Conservation (phyloP, 1,284 basidiomycete genomes). For the Lignosus rhinocerotis region DNA sequence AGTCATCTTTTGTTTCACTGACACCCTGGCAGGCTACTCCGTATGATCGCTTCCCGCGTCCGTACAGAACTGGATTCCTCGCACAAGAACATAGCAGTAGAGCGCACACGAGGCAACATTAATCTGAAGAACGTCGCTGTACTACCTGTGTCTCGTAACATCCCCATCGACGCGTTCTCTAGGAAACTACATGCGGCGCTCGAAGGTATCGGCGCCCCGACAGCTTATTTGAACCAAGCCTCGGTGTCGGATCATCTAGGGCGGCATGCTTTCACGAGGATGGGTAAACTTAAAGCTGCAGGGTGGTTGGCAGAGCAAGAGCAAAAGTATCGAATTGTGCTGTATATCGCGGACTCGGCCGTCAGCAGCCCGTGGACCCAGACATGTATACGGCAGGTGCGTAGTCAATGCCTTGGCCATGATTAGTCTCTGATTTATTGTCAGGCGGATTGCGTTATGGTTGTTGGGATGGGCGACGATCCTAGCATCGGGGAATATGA, state of each 20-base stretch:
- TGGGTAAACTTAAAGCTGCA: slow-evolving; percentile 92
- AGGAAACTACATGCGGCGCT: slow-evolving; percentile 85
- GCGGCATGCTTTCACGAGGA: slow-evolving; percentile 88
- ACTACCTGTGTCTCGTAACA: slow-evolving; percentile 76
- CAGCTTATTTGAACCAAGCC: slow-evolving; percentile 89
- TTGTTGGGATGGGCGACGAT: slow-evolving; percentile 95
- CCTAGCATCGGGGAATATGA: slow-evolving; percentile 91
- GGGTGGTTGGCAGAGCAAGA: slow-evolving; percentile 96
- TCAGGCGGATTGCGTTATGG: slow-evolving; percentile 93
- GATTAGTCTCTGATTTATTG: not conserved
- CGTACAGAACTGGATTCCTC: slow-evolving; percentile 77
- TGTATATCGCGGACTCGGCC: slow-evolving; percentile 93
- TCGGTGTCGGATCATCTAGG: slow-evolving; percentile 89
- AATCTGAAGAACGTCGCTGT: slow-evolving; percentile 95
- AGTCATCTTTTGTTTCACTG: not conserved
- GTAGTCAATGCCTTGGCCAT: slow-evolving; percentile 16
- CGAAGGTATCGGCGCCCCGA: slow-evolving; percentile 86
- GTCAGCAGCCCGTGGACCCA: slow-evolving; percentile 96
- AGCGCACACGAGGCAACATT: slow-evolving; percentile 77
- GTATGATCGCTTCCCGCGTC: slow-evolving; percentile 92
- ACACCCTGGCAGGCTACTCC: slow-evolving; percentile 59
- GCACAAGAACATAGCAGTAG: slow-evolving; percentile 47
- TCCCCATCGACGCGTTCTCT: slow-evolving; percentile 87
- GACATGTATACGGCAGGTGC: slow-evolving; percentile 90
- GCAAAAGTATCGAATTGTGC: slow-evolving; percentile 86